Conservation (phyloP, 768 basidiomycete genomes). For the Paxillus ammoniavirescens region DNA sequence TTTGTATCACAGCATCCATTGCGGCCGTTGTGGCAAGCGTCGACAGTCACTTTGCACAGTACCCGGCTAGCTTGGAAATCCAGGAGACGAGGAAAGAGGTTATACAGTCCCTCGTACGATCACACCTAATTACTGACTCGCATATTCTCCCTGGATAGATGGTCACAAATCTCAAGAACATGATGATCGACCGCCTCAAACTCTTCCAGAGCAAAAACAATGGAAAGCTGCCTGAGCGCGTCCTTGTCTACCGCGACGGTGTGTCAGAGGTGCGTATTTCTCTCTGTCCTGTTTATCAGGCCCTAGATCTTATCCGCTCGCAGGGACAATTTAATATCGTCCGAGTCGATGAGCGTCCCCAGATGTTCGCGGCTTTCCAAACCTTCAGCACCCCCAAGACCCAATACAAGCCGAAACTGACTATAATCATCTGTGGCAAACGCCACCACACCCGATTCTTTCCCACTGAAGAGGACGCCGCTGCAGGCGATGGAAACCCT, state of each 20-base stretch:
- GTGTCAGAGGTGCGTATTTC: conserved; percentile 63
- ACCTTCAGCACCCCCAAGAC: conserved; percentile 35
- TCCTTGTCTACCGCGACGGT: conserved; percentile 68
- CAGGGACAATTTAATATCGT: conserved; percentile 52
- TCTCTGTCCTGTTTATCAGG: not conserved
- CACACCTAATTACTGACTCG: not conserved
- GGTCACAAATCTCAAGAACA: conserved; percentile 45
- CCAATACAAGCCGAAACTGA: conserved; percentile 45
- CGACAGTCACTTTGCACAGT: conserved; percentile 45
- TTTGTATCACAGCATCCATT: conserved; percentile 36
- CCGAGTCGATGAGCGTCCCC: conserved; percentile 41
- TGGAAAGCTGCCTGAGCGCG: conserved; percentile 39
- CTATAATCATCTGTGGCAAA: conserved; percentile 56
- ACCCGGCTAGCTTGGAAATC: conserved; percentile 48
- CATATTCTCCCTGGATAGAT: conserved; percentile 30
- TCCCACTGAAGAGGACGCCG: conserved; percentile 42
- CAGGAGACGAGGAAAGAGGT: conserved; percentile 73
- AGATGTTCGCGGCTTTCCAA: conserved; percentile 42
- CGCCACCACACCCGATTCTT: conserved; percentile 59
- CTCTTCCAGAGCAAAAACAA: conserved; percentile 37
- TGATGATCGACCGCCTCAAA: conserved; percentile 48
- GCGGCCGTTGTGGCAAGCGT: conserved; percentile 54
- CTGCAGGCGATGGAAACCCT: conserved; percentile 49
- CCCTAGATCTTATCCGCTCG: conserved; percentile 10
- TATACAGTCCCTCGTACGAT: conserved; percentile 3